These are phyloP conservation scores for Microsporum audouinii DNA, from an alignment of 2,329 filamentous ascomycete genomes.

Conservation along the genomic window DNA sequence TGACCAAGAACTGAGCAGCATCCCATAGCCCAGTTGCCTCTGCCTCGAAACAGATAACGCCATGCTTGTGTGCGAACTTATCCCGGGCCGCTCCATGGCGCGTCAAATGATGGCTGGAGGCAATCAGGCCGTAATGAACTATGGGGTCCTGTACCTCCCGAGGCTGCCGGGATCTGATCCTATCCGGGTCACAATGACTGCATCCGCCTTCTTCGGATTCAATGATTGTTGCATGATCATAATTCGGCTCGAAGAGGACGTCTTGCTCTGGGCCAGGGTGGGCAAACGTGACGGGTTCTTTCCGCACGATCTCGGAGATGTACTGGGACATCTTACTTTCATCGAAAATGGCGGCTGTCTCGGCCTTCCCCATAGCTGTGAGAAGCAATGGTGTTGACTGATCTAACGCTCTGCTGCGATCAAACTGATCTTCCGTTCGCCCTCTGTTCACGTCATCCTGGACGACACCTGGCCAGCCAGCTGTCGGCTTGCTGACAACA, in stretches of 20 bases:
- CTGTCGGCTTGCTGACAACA: constrained; percentile 8
- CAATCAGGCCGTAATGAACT: constrained; percentile 5
- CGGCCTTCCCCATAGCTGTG: constrained; percentile 13
- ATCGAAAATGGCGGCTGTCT: background rate
- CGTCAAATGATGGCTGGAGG: background rate
- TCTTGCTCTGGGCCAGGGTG: constrained; percentile 14
- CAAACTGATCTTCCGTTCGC: constrained; percentile 5
- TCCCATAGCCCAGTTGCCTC: constrained; percentile 13
- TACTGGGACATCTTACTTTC: background rate
- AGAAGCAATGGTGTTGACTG: constrained; percentile 14
- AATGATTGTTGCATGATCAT: constrained; percentile 14
- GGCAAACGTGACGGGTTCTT: background rate
- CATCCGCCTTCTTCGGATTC: constrained; percentile 5
- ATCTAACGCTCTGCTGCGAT: constrained; percentile 10
- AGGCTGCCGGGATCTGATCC: background rate
- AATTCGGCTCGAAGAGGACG: constrained; percentile 18
- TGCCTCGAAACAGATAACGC: constrained; percentile 12
- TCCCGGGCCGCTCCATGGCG: background rate
- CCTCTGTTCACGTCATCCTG: constrained; percentile 12
- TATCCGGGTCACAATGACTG: background rate
- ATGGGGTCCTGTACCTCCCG: background rate
- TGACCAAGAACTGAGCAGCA: constrained; percentile 13
- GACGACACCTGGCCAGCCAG: constrained; percentile 8
- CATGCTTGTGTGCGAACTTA: background rate
- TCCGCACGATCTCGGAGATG: background rate